These are phyloP conservation scores for Paragyromitra xinjiangensis DNA, from an alignment of 495 filamentous ascomycete genomes.

Conservation along the genomic window DNA sequence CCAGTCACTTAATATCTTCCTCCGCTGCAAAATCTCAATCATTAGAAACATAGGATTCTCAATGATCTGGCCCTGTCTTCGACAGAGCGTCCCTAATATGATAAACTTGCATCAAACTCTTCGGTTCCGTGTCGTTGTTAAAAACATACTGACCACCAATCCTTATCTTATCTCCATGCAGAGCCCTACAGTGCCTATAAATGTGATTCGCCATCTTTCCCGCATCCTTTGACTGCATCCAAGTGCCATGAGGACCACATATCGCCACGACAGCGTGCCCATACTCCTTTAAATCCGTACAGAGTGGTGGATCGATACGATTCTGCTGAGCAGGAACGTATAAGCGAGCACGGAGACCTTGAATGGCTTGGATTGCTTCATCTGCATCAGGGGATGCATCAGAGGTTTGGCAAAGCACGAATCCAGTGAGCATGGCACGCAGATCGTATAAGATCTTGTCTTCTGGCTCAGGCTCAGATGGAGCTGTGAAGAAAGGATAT, in stretches of 20 bases:
- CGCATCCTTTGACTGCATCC: constrained; percentile 41
- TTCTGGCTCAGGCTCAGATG: background rate
- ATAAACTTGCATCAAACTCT: constrained; percentile 35
- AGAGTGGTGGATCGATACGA: constrained; percentile 5
- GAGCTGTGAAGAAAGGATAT: constrained; percentile 4
- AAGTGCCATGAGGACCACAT: constrained; percentile 37
- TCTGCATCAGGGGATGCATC: constrained; percentile 20
- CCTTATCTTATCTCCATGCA: constrained; percentile 11
- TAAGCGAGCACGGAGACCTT: constrained; percentile 28
- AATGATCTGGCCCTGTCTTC: background rate
- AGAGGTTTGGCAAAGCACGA: constrained; percentile 37
- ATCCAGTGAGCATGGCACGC: constrained; percentile 36
- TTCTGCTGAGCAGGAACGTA: constrained; percentile 36
- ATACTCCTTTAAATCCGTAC: constrained; percentile 28
- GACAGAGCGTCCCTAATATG: constrained; percentile 1
- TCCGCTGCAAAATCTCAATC: background rate
- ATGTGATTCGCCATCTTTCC: constrained; percentile 49
- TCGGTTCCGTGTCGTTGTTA: constrained; percentile 25
- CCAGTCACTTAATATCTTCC: background rate
- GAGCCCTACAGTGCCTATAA: constrained; percentile 27
- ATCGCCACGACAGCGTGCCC: constrained; percentile 28
- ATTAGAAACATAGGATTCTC: background rate
- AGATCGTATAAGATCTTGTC: constrained; percentile 25
- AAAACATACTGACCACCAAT: constrained; percentile 38
- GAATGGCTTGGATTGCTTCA: constrained; percentile 41